phyloP scores from a whole-genome alignment of 2,329 filamentous ascomycete genomes.

The Xylariomycetidae sp. region DNA sequence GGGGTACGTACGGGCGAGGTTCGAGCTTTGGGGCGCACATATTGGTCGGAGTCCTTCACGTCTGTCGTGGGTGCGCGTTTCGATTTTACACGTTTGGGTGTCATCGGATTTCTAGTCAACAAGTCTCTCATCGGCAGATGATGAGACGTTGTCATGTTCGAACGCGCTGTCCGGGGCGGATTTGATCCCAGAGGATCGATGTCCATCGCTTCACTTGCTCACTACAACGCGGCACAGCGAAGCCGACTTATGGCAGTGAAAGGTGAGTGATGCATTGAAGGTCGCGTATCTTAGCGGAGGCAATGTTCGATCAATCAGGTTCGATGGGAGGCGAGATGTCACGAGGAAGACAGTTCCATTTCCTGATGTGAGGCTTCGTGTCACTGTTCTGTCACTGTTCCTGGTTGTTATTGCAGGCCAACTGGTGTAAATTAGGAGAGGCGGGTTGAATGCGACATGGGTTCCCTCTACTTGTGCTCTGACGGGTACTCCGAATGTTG shows the following conservation, averaged over 20 bases:
- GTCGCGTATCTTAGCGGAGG: too few relatives aligned
- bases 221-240: conserved; percentile 25
- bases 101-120: conserved; percentile 17
- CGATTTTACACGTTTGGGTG: conserved; percentile 11
- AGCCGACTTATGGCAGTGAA: conserved; percentile 19
- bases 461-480: too few relatives aligned
- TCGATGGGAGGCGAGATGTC: too few relatives aligned
- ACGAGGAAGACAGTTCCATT: too few relatives aligned
- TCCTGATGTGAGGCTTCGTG: too few relatives aligned
- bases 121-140: conserved; percentile 15
- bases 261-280: conserved; percentile 26
- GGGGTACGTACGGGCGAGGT: conserved; percentile 16
- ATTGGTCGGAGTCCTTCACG: conserved; percentile 12
- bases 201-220: too few relatives aligned
- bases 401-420: too few relatives aligned
- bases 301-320: too few relatives aligned
- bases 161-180: conserved; percentile 17
- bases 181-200: conserved; percentile 19
- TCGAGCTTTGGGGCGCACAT: conserved; percentile 13
- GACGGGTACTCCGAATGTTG: too few relatives aligned
- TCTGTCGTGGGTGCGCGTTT: conserved; percentile 13
- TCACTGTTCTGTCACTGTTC: too few relatives aligned
- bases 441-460: too few relatives aligned
- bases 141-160: conserved; percentile 19
- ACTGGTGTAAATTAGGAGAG: too few relatives aligned